Evolutionary conservation across 352 stramenopile species (phyloP).

Genomic region (Discostella stelligera): DNA sequence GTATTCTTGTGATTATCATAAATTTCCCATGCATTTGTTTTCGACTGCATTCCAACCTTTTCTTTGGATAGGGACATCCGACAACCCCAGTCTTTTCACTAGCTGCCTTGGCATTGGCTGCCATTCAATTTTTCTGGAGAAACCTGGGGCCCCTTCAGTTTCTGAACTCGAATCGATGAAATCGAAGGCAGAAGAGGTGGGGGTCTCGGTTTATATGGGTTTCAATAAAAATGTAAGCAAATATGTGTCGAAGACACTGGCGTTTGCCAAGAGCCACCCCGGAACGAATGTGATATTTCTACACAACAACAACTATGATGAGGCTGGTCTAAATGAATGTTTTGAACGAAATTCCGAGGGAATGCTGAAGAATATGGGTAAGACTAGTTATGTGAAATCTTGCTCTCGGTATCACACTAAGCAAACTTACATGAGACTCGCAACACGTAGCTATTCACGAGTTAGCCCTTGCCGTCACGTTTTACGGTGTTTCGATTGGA

Average conservation of each 20-base stretch:
- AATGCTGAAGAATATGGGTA: constrained; percentile 84
- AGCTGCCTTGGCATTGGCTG: constrained; percentile 40
- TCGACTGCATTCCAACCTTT: constrained; percentile 41
- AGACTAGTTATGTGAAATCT: neutral
- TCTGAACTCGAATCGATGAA: constrained; percentile 73
- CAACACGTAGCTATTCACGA: constrained; percentile 74
- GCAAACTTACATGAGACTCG: neutral
- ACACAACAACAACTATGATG: constrained; percentile 79
- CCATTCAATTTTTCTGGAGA: constrained; percentile 75
- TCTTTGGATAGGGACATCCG: constrained; percentile 46
- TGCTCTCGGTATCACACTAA: neutral
- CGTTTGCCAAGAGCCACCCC: constrained; percentile 52
- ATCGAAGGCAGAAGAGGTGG: constrained; percentile 57
- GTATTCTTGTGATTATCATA: constrained; percentile 13
- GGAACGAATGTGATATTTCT: constrained; percentile 78
- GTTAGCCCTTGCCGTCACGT: constrained; percentile 66
- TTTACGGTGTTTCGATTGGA: constrained; percentile 76
- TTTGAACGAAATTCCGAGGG: constrained; percentile 83
- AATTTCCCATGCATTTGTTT: neutral
- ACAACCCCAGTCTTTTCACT: constrained; percentile 43
- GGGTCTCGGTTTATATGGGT: constrained; percentile 79
- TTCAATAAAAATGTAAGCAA: constrained; percentile 86
- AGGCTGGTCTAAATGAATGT: constrained; percentile 76
- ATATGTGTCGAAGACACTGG: constrained; percentile 76
- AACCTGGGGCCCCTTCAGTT: constrained; percentile 75